These are phyloP conservation scores for Canna indica DNA, from an alignment of 176 grass and related monocot species.

Conservation along the genomic window DNA sequence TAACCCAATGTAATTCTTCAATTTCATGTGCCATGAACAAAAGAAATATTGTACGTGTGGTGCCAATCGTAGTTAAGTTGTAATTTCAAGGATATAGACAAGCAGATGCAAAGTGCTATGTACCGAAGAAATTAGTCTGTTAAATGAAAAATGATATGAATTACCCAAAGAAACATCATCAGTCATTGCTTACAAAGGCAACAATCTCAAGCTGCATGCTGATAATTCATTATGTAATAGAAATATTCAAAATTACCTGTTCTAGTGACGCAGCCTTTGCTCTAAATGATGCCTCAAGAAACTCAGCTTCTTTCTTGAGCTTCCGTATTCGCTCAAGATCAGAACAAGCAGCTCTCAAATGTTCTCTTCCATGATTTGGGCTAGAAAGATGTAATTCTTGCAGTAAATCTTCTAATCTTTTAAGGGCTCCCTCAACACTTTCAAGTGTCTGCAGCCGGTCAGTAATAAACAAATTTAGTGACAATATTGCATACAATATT, in stretches of 20 bases:
- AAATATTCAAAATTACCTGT: slow-evolving; percentile 31
- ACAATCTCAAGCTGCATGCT: slow-evolving; percentile 1
- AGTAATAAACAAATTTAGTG: slow-evolving; percentile 15
- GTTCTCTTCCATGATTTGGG: slow-evolving; percentile 77
- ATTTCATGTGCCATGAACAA: neutral
- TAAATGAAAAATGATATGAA: neutral
- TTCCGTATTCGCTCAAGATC: slow-evolving; percentile 95
- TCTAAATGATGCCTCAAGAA: slow-evolving; percentile 93
- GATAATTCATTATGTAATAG: slow-evolving; percentile 8
- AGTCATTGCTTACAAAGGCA: neutral
- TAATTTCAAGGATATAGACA: neutral
- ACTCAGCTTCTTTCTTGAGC: slow-evolving; percentile 97
- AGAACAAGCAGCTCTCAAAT: slow-evolving; percentile 83
- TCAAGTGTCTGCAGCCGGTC: slow-evolving; percentile 86
- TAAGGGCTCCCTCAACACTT: slow-evolving; percentile 90
- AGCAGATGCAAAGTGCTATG: neutral
- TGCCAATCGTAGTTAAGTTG: neutral
- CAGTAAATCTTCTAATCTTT: slow-evolving; percentile 87
- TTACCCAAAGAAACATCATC: neutral
- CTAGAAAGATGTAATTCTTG: slow-evolving; percentile 86
- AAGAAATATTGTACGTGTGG: neutral
- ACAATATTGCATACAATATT: neutral
- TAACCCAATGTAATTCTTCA: neutral
- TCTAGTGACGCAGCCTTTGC: slow-evolving; percentile 69
- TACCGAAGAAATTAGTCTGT: neutral